phyloP scores from a whole-genome alignment of 495 filamentous ascomycete genomes.

The Penicillium lagena region DNA sequence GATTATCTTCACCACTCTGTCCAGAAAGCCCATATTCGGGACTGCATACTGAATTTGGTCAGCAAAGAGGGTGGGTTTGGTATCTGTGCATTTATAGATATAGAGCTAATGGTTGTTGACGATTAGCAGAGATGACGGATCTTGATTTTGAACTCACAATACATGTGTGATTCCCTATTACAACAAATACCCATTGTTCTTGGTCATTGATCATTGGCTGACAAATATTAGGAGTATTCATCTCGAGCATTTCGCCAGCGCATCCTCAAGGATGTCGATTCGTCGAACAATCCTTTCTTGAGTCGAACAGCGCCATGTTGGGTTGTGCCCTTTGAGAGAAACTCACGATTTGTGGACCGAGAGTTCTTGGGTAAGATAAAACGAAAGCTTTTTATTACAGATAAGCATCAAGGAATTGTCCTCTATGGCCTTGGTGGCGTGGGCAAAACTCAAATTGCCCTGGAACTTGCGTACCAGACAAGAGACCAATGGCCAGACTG shows the following conservation, averaged over 20 bases:
- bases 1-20: constrained; percentile 11
- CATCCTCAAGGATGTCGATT: background rate
- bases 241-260: background rate
- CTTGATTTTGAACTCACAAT: constrained; percentile 5
- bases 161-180: constrained; percentile 1
- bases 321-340: constrained; percentile 22
- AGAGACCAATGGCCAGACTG: constrained; percentile 28
- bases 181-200: background rate
- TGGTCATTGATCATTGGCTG: background rate
- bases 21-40: constrained; percentile 1
- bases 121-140: constrained; percentile 3
- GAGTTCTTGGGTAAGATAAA: constrained; percentile 10
- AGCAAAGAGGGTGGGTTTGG: constrained; percentile 3
- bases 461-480: constrained; percentile 38
- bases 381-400: background rate
- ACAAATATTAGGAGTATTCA: background rate
- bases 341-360: constrained; percentile 21
- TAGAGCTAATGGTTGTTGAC: background rate
- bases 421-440: constrained; percentile 41
- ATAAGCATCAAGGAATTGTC: constrained; percentile 7
- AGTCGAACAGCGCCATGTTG: background rate
- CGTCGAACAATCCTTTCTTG: background rate
- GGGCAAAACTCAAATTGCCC: constrained; percentile 46
- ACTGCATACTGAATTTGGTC: constrained; percentile 8
- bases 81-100: background rate